phyloP scores from a whole-genome alignment of 495 filamentous ascomycete genomes.

The Friedmanniomyces endolithicus region DNA sequence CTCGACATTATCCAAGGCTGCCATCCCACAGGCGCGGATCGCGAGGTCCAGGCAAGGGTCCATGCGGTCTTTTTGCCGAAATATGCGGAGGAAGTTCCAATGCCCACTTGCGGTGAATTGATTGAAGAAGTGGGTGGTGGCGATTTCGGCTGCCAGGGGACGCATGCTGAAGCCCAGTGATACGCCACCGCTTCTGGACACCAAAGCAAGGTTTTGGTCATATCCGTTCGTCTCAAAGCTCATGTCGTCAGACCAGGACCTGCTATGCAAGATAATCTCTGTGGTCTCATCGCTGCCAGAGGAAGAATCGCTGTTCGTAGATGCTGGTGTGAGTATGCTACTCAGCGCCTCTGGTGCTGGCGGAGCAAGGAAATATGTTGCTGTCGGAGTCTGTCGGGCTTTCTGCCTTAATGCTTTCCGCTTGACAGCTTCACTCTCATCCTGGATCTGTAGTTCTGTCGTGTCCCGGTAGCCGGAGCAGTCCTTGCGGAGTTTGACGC shows the following conservation, averaged over 20 bases:
- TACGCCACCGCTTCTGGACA: neutral
- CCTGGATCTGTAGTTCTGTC: conserved; percentile 17
- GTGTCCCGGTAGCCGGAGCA: conserved; percentile 22
- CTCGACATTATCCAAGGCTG: conserved; percentile 13
- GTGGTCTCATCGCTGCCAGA: conserved; percentile 1
- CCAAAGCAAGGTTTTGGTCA: neutral
- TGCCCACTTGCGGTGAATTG: conserved; percentile 9
- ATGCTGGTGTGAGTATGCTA: conserved; percentile 4
- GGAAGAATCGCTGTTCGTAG: neutral
- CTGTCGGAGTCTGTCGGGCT: neutral
- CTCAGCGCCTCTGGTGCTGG: neutral
- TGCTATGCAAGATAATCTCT: neutral
- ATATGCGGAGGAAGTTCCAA: conserved; percentile 10
- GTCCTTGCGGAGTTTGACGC: conserved; percentile 15
- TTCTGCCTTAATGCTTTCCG: conserved; percentile 11
- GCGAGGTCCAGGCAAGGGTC: conserved; percentile 17
- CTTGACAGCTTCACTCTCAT: conserved; percentile 17
- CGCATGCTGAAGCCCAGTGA: neutral
- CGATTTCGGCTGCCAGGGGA: conserved; percentile 4
- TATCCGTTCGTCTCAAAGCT: neutral
- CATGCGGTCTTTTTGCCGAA: neutral
- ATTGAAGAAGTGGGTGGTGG: conserved; percentile 17
- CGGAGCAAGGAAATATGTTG: neutral
- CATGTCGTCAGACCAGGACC: neutral
- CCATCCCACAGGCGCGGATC: conserved; percentile 18